Percentiles rank a stretch among this genome's conserved stretches.
These are phyloP conservation scores for Penicillium corylophilum DNA, from an alignment of 2,329 filamentous ascomycete species.

Conservation along the genomic window DNA sequence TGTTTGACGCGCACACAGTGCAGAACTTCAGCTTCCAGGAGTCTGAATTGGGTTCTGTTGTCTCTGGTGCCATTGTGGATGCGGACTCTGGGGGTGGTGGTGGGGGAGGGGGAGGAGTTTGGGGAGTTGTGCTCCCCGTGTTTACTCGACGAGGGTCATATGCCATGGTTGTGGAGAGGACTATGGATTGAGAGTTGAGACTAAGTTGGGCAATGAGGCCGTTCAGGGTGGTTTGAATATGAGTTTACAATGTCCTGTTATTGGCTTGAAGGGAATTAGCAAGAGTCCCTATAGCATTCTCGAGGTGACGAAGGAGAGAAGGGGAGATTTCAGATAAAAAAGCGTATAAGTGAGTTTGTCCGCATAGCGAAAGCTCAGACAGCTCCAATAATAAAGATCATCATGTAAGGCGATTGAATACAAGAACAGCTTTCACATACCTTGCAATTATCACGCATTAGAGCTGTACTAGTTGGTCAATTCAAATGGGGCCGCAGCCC, in stretches of 20 bases:
- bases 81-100: conserved; percentile 41
- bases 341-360: conserved; percentile 62
- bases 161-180: conserved; percentile 41
- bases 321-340: conserved; percentile 28
- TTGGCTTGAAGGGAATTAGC: conserved; percentile 21
- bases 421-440: conserved; percentile 22
- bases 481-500: conserved; percentile 33
- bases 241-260: conserved; percentile 35
- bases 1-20: conserved; percentile 98
- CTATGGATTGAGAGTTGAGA: conserved; percentile 18
- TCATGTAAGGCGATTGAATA: conserved; percentile 43
- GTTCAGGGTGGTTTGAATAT: conserved; percentile 35
- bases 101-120: conserved; percentile 50
- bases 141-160: conserved; percentile 54
- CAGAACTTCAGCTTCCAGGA: conserved; percentile 92
- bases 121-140: conserved; percentile 43
- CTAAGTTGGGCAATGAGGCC: conserved; percentile 4
- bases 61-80: conserved; percentile 13
- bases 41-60: conserved; percentile 26
- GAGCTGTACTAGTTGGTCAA: conserved; percentile 11
- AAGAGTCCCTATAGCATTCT: conserved; percentile 17
- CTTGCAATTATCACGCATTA: conserved; percentile 32
- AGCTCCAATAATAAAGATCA: conserved; percentile 73
- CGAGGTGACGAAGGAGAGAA: not conserved
- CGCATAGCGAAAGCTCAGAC: conserved; percentile 63